Evolutionary conservation across 2,329 filamentous ascomycete species (phyloP), one percentile per base, ranked within the genome.

Genomic region (Drechslerella coelobrocha): DNA sequence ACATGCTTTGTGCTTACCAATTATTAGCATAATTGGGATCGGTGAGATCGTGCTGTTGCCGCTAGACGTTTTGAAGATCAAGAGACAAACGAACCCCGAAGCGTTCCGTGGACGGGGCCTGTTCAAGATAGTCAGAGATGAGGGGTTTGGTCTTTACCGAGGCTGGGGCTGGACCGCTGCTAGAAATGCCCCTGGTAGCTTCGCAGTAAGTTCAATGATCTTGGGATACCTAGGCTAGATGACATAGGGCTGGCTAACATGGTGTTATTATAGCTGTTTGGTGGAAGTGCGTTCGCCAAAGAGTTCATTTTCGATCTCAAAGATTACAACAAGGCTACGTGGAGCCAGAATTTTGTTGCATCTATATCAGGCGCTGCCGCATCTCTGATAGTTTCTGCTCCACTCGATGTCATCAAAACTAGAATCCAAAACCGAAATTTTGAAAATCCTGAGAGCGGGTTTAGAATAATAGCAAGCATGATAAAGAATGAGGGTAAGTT

Each of bases 401-500:
- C 93, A 26, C 85, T 97, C 68, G 93, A 97, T 78, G 93, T 97
- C 76, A 94, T 97, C 85, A 97, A 97, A 86, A 97, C 93, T 69
- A 88, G 93, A 77, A 96, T 97, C 77, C 93, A 97, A 82, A 97
- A 97, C 85, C 87, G 90, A 78, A 97, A 99, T 84, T 99, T 99
- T 77, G 94, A 99, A 74, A 94, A 96, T 83, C 93, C 93, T 69
- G 92, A 97, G 83, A 89, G 89, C 76, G 94, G 94, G 45, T 91
- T 96, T 85, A 86, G 87, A 77, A 97, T 99, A 76, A 82, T 99
- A 73, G 85, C 87, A 73, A 96, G 92, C 79, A 99, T 99, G 94
- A 86, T 90, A 74, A 90, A 88, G 83, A 86, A 96, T 76, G 94
- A 99, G 81, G 94, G 93, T 21, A 53, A 14, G 23, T 26, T 21